Percentiles rank a stretch among this genome's conserved stretches.
phyloP scores from a whole-genome alignment of 371 early-diverging fungal species.

The Actinomortierella wolfii region DNA sequence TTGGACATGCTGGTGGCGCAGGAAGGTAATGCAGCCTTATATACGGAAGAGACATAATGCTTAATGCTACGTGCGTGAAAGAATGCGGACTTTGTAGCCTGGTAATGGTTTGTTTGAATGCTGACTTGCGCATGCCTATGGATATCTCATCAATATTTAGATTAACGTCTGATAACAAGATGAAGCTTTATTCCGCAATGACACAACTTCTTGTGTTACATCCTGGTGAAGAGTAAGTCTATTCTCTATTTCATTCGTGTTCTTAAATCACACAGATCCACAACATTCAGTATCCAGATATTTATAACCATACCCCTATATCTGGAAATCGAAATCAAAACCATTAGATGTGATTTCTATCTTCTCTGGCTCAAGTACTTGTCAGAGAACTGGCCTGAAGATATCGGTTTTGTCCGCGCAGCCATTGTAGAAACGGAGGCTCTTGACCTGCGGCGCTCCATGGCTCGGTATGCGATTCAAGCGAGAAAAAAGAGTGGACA shows the following conservation, averaged over 20 bases:
- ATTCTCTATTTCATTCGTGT: background rate
- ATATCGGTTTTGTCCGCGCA: slow-evolving; percentile 31
- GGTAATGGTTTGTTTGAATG: no score
- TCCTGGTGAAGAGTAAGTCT: slow-evolving; percentile 36
- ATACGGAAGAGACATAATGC: no score
- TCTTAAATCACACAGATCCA: no score
- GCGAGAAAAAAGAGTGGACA: no score
- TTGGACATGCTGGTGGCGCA: slow-evolving; percentile 37
- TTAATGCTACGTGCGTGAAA: no score
- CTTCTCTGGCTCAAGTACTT: slow-evolving; percentile 39
- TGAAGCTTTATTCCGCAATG: slow-evolving; percentile 36
- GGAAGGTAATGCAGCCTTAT: slow-evolving; percentile 28
- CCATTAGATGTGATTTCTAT: slow-evolving; percentile 29
- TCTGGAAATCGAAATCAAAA: background rate
- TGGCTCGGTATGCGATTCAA: no score
- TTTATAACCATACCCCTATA: no score
- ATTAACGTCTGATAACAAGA: slow-evolving; percentile 34
- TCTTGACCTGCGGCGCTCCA: slow-evolving; percentile 22
- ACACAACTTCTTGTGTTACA: slow-evolving; percentile 37
- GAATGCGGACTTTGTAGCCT: no score
- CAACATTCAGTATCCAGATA: no score
- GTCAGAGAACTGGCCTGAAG: slow-evolving; percentile 44
- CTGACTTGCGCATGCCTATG: no score
- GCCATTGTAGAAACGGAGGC: slow-evolving; percentile 33
- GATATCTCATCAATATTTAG: slow-evolving; percentile 1